Conservation (phyloP, 2,329 filamentous ascomycete species). For the Cercospora janseana region DNA sequence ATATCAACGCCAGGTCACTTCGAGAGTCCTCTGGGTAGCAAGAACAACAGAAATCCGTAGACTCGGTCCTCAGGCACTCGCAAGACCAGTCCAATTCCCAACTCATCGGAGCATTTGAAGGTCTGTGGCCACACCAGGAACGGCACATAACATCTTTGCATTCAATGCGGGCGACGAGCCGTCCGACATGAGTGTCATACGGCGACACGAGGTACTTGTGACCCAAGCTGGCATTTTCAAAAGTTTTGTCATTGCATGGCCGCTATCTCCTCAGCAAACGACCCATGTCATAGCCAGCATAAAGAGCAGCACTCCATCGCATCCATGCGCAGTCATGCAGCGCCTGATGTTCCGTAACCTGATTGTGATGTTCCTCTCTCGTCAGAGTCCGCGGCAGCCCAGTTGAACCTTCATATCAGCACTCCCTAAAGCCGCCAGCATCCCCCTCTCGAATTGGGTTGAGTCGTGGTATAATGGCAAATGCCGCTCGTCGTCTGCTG, state of each 20-base stretch:
- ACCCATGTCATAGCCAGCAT: slow-evolving; percentile 17
- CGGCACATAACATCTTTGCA: too few species aligned
- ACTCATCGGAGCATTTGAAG: too few species aligned
- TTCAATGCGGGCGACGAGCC: too few species aligned
- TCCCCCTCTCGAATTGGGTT: slow-evolving; percentile 12
- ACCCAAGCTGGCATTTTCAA: slow-evolving; percentile 18
- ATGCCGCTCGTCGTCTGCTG: slow-evolving; percentile 20
- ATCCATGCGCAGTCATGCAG: slow-evolving; percentile 14
- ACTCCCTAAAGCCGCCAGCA: slow-evolving; percentile 3
- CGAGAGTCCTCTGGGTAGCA: too few species aligned
- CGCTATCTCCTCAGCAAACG: slow-evolving; percentile 25
- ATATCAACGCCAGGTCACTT: too few species aligned
- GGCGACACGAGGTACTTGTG: too few species aligned
- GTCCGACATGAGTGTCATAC: too few species aligned
- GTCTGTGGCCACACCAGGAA: too few species aligned
- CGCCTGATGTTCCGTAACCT: slow-evolving; percentile 21
- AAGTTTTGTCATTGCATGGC: slow-evolving; percentile 28
- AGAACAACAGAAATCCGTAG: too few species aligned
- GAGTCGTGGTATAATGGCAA: slow-evolving; percentile 13
- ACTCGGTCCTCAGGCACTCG: too few species aligned
- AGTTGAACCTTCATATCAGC: background rate
- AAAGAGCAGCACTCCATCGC: slow-evolving; percentile 21
- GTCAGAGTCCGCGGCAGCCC: slow-evolving; percentile 17
- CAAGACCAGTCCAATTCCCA: too few species aligned
- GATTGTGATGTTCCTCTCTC: slow-evolving; percentile 17